Evolutionary conservation across 2,329 filamentous ascomycete genomes (phyloP).

Genomic region (Ophiostoma sp.): DNA sequence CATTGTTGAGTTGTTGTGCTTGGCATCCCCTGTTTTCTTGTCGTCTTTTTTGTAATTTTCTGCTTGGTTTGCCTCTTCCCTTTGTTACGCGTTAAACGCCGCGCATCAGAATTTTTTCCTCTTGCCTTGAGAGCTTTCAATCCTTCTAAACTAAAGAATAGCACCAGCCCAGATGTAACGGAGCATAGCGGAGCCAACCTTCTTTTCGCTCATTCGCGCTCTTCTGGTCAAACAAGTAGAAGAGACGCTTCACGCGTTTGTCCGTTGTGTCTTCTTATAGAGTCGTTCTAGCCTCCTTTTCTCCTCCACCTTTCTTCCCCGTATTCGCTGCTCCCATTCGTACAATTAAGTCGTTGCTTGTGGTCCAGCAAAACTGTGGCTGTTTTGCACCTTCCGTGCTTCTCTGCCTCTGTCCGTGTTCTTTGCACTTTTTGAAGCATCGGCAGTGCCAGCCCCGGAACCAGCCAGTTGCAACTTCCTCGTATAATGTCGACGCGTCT

Average conservation of each 20-base stretch:
- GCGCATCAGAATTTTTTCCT: neutral
- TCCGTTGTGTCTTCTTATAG: neutral
- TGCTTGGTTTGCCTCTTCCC: neutral
- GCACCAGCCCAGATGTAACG: neutral
- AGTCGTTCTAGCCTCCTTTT: neutral
- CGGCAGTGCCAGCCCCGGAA: neutral
- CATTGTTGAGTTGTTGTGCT: neutral
- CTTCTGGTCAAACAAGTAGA: neutral
- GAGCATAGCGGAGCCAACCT: constrained; percentile 11
- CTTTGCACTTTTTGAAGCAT: neutral
- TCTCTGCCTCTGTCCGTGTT: neutral
- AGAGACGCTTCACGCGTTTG: neutral
- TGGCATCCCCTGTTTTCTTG: neutral
- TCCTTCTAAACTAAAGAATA: neutral
- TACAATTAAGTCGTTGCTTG: neutral
- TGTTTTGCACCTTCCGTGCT: neutral
- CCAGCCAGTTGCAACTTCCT: neutral
- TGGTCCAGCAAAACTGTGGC: neutral
- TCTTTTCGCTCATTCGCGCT: neutral
- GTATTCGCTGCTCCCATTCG: neutral
- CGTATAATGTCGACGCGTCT: neutral
- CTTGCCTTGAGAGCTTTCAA: neutral
- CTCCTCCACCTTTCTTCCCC: constrained; percentile 11
- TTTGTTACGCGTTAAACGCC: neutral
- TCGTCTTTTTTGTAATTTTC: neutral